Evolutionary conservation across 208 protist species (phyloP).

Genomic region (Herpetomonas samuelpessoai): DNA sequence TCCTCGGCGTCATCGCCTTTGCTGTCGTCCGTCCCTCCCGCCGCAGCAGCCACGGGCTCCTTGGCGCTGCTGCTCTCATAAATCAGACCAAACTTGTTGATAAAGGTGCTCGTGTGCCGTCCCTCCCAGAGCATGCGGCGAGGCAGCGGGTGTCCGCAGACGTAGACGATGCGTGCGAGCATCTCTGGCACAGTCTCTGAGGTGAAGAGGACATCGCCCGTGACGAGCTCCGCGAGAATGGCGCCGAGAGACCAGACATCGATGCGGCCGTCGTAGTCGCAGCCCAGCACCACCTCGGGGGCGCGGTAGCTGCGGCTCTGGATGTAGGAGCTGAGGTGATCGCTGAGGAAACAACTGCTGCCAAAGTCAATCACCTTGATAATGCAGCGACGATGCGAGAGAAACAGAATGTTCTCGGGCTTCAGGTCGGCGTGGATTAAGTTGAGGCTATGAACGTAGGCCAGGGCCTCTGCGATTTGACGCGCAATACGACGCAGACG

Average conservation of each 20-base stretch:
- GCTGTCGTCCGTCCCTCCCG: conserved; percentile 3
- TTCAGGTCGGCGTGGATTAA: conserved; percentile 97
- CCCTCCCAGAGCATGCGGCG: conserved; percentile 87
- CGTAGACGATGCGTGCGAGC: conserved; percentile 89
- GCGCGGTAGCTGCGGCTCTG: conserved; percentile 94
- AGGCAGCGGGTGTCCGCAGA: conserved; percentile 86
- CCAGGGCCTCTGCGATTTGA: conserved; percentile 81
- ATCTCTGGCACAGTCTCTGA: conserved; percentile 94
- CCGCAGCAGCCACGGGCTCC: conserved; percentile 18
- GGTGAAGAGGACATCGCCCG: conserved; percentile 93
- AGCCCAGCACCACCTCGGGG: conserved; percentile 92
- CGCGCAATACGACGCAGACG: conserved; percentile 87
- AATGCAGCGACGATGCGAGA: conserved; percentile 90
- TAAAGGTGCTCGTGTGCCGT: conserved; percentile 83
- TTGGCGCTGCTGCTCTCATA: conserved; percentile 72
- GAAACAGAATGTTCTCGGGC: conserved; percentile 97
- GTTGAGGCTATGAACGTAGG: conserved; percentile 92
- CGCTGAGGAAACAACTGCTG: conserved; percentile 93
- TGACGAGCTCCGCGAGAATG: conserved; percentile 93
- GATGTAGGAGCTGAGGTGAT: conserved; percentile 94
- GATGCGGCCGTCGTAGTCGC: conserved; percentile 94
- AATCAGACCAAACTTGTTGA: conserved; percentile 87
- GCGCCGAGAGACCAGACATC: conserved; percentile 96
- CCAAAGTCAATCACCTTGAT: conserved; percentile 98
- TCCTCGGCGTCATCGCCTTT: conserved; percentile 22